These are phyloP conservation scores for Parasarocladium wereldwijsianum DNA, from an alignment of 2,329 filamentous ascomycete species.

Conservation along the genomic window DNA sequence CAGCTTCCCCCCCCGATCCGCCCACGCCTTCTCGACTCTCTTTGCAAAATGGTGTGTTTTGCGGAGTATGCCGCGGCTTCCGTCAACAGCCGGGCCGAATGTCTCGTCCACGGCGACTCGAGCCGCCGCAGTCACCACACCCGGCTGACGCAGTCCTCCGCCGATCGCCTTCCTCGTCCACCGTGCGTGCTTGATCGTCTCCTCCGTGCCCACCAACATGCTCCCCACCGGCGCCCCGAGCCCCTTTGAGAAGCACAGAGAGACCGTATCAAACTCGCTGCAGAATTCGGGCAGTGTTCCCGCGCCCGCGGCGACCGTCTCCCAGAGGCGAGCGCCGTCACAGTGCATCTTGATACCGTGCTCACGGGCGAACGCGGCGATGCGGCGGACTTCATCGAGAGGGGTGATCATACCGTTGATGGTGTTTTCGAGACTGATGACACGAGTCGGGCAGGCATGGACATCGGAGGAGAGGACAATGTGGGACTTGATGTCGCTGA, in stretches of 20 bases:
- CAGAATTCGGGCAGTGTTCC: conserved; percentile 54
- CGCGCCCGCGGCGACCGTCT: conserved; percentile 58
- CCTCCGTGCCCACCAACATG: conserved; percentile 44
- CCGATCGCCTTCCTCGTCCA: conserved; percentile 55
- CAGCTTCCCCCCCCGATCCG: conserved; percentile 51
- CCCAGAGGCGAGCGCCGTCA: conserved; percentile 72
- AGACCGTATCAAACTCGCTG: conserved; percentile 57
- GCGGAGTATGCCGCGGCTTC: conserved; percentile 40
- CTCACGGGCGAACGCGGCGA: conserved; percentile 52
- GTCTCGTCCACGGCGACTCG: conserved; percentile 46
- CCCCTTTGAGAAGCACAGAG: conserved; percentile 69
- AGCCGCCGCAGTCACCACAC: conserved; percentile 57
- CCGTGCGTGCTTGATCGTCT: conserved; percentile 22
- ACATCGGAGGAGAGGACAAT: conserved; percentile 54
- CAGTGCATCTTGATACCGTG: conserved; percentile 56
- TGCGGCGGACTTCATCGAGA: conserved; percentile 52
- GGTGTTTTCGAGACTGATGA: conserved; percentile 80
- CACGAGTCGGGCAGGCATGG: conserved; percentile 63
- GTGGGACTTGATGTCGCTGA: conserved; percentile 59
- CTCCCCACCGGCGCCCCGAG: conserved; percentile 70
- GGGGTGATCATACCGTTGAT: conserved; percentile 68
- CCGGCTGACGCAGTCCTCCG: conserved; percentile 59
- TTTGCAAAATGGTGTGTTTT: conserved; percentile 48
- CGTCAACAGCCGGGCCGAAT: conserved; percentile 22
- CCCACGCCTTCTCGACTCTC: conserved; percentile 56